Evolutionary conservation across 805 yeast species (phyloP).

Genomic region (Myxozyma vanderwaltii): DNA sequence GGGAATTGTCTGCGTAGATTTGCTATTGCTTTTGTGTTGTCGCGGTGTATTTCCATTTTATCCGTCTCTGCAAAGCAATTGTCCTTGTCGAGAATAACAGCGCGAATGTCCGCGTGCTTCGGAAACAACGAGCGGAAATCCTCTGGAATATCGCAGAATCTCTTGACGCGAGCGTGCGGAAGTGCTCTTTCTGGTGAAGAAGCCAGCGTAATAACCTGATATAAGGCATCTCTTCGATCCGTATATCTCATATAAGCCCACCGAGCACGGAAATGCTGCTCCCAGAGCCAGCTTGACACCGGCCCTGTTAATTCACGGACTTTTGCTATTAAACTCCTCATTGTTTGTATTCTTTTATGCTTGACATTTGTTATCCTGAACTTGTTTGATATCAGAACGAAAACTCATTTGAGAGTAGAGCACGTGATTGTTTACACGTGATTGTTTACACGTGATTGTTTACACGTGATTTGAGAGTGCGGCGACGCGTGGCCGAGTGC

Average conservation of each 20-base stretch:
- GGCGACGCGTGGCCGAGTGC: background rate
- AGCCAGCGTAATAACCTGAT: background rate
- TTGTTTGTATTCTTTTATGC: no score
- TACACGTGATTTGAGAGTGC: background rate
- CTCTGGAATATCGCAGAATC: conserved; percentile 32
- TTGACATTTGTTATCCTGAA: no score
- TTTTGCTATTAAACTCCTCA: no score
- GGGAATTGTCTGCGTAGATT: conserved; percentile 52
- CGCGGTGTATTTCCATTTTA: conserved; percentile 78
- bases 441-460: background rate
- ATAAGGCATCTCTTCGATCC: conserved; percentile 7
- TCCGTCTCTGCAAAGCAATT: conserved; percentile 90
- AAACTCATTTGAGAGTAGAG: no score
- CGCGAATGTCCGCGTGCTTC: conserved; percentile 29
- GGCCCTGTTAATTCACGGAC: no score
- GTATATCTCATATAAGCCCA: conserved; percentile 3
- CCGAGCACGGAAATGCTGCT: conserved; percentile 2
- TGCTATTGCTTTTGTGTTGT: conserved; percentile 44
- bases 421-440: no score
- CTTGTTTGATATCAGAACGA: no score
- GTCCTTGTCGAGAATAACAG: conserved; percentile 76
- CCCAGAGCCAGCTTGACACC: background rate
- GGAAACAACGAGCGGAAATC: conserved; percentile 19
- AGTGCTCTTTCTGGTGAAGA: background rate
- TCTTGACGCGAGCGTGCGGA: conserved; percentile 23